Evolutionary conservation across 176 grass and related monocot genomes (phyloP).

Genomic region (Bolboschoenus planiculmis): DNA sequence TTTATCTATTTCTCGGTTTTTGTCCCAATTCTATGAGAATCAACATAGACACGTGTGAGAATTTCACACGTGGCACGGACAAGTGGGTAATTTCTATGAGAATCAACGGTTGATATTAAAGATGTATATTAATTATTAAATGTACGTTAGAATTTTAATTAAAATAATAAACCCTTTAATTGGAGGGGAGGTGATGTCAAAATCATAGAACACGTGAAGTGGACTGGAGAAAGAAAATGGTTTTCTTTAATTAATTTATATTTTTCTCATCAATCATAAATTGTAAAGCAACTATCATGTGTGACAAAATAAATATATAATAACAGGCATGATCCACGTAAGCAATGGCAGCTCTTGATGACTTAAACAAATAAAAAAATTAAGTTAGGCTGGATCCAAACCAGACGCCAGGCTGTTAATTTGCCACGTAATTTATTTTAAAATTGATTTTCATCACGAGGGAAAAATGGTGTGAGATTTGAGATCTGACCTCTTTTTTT

Average conservation of each 20-base stretch:
- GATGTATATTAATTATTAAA: too few relatives aligned
- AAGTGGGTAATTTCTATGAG: too few relatives aligned
- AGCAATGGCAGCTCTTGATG: neutral
- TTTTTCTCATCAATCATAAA: neutral
- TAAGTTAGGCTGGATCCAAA: too few relatives aligned
- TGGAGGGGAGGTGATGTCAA: neutral
- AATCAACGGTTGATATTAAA: too few relatives aligned
- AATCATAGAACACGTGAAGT: neutral
- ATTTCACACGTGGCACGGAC: too few relatives aligned
- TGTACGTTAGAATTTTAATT: too few relatives aligned
- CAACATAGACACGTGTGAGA: too few relatives aligned
- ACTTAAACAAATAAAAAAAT: neutral
- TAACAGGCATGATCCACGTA: neutral
- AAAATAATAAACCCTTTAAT: neutral
- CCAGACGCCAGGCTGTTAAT: neutral
- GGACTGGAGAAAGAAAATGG: neutral
- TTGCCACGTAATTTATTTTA: neutral
- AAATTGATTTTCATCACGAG: neutral
- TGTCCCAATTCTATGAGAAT: too few relatives aligned
- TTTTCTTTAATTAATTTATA: neutral
- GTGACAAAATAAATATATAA: neutral
- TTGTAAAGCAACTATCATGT: neutral
- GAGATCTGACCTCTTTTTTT: neutral
- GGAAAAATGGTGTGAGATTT: neutral
- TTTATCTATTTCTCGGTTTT: too few relatives aligned